Conservation (phyloP, 75 land plant species). For the Gnetum montanum region DNA sequence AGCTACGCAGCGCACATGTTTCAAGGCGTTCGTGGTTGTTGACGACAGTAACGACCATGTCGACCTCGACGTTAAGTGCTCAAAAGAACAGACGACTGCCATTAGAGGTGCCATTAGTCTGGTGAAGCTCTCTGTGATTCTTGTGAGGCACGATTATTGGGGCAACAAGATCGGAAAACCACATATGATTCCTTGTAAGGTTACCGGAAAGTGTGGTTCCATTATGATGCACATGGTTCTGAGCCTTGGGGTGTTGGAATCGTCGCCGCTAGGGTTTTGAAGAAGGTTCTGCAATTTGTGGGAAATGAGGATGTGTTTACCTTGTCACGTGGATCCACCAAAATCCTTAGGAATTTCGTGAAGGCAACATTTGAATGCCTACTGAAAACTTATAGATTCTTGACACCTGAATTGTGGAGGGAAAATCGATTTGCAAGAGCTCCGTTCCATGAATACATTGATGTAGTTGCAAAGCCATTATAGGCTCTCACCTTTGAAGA, state of each 20-base stretch:
- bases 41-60: conserved; percentile 67
- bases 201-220: conserved; percentile 72
- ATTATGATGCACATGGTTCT: conserved; percentile 57
- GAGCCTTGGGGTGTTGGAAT: conserved; percentile 59
- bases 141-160: conserved; percentile 67
- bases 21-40: conserved; percentile 74
- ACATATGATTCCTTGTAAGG: conserved; percentile 72
- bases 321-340: conserved; percentile 67
- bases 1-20: conserved; percentile 62
- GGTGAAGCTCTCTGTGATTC: conserved; percentile 69
- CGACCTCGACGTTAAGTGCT: conserved; percentile 67
- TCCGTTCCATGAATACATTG: conserved; percentile 86
- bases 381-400: conserved; percentile 73
- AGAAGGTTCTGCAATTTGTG: conserved; percentile 77
- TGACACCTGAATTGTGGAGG: conserved; percentile 83
- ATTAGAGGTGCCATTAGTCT: conserved; percentile 61
- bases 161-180: conserved; percentile 79
- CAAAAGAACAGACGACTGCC: conserved; percentile 70
- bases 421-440: conserved; percentile 67
- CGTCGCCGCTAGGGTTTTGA: conserved; percentile 62
- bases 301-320: conserved; percentile 75
- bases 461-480: conserved; percentile 54
- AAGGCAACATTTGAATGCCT: conserved; percentile 88
- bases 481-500: conserved; percentile 37
- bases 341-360: conserved; percentile 71